phyloP scores from a whole-genome alignment of 2,329 filamentous ascomycete species.

The Eutypa lata region DNA sequence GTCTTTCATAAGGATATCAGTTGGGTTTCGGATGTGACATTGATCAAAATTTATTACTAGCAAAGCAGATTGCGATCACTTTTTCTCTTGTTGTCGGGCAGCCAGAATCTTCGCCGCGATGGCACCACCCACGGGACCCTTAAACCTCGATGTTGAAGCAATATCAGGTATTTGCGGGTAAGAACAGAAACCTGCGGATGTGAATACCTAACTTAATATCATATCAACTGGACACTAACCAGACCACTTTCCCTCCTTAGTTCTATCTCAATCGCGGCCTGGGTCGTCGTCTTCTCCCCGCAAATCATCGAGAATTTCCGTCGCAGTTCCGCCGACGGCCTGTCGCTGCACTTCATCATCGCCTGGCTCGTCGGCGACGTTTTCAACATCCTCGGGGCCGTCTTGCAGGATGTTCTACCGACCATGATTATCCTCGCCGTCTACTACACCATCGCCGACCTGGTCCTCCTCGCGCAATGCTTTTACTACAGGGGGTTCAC shows the following conservation, averaged over 20 bases:
- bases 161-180: conserved; percentile 89
- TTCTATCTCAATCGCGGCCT: conserved; percentile 94
- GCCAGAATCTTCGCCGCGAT: conserved; percentile 28
- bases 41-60: too few relatives aligned
- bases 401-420: conserved; percentile 85
- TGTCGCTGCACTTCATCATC: conserved; percentile 88
- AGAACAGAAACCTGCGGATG: conserved; percentile 21
- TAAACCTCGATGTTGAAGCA: conserved; percentile 81
- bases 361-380: conserved; percentile 93
- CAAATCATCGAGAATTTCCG: conserved; percentile 96
- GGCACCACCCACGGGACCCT: conserved; percentile 52
- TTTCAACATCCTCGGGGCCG: conserved; percentile 92
- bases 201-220: background rate
- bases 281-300: conserved; percentile 96
- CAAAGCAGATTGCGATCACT: too few relatives aligned
- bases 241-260: conserved; percentile 38
- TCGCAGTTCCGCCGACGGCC: conserved; percentile 77
- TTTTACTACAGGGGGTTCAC: conserved; percentile 94
- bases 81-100: background rate
- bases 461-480: conserved; percentile 83
- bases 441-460: conserved; percentile 89
- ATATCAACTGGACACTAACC: conserved; percentile 11
- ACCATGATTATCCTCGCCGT: conserved; percentile 94
- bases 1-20: too few relatives aligned
- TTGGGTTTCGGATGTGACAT: too few relatives aligned